A percentile compares a stretch with the other conserved stretches of the same genome.
Conservation (phyloP, 805 yeast genomes). For the Hagleromyces aurorensis region DNA sequence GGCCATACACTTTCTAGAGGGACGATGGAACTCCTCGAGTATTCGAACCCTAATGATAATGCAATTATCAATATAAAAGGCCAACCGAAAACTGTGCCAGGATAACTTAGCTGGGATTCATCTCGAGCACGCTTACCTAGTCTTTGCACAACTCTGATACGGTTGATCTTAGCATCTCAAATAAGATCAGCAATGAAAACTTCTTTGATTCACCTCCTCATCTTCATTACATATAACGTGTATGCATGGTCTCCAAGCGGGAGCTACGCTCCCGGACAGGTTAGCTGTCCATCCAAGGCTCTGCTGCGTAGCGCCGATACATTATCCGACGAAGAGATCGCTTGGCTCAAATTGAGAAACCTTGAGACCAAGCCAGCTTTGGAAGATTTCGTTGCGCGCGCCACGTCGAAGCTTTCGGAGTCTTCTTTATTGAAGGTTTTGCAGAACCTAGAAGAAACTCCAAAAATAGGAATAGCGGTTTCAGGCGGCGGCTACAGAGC, state of each 20-base stretch:
- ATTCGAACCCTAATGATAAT: too few species aligned
- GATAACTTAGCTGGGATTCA: too few species aligned
- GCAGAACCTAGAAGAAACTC: conserved; percentile 4
- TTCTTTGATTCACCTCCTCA: too few species aligned
- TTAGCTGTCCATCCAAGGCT: conserved; percentile 43
- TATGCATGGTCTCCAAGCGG: conserved; percentile 50
- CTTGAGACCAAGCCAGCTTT: conserved; percentile 39
- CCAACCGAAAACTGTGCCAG: too few species aligned
- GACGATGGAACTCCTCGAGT: too few species aligned
- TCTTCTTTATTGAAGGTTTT: conserved; percentile 8
- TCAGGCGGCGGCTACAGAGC: conserved; percentile 89
- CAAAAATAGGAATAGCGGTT: conserved; percentile 46
- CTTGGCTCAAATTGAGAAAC: conserved; percentile 46
- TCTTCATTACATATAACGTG: too few species aligned
- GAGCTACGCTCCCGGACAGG: conserved; percentile 54
- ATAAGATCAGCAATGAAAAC: too few species aligned
- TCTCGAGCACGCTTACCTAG: too few species aligned
- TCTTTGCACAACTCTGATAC: too few species aligned
- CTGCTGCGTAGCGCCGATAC: conserved; percentile 41
- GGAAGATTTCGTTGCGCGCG: conserved; percentile 24
- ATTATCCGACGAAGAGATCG: conserved; percentile 40
- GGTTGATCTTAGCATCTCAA: too few species aligned
- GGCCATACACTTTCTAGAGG: too few species aligned
- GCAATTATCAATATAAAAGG: too few species aligned
- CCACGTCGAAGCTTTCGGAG: conserved; percentile 17